Evolutionary conservation across 352 stramenopile genomes (phyloP).

Genomic region (Lagenidium giganteum): DNA sequence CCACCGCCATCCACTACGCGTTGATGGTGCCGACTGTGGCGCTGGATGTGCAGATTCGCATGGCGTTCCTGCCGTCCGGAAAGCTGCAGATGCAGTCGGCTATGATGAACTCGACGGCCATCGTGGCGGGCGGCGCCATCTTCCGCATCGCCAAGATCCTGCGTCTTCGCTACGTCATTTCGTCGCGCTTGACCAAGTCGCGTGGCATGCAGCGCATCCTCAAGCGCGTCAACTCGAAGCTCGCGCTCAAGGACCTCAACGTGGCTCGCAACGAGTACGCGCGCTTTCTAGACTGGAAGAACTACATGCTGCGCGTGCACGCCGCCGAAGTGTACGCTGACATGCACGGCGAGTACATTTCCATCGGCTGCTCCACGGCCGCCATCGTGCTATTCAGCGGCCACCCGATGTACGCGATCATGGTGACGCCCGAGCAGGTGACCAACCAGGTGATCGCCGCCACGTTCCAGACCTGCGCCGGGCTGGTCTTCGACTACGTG

Average conservation of each 20-base stretch:
- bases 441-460: conserved; percentile 4
- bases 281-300: conserved; percentile 36
- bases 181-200: conserved; percentile 14
- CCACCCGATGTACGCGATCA: conserved; percentile 21
- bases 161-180: conserved; percentile 18
- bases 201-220: conserved; percentile 23
- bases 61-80: conserved; percentile 27
- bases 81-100: neutral
- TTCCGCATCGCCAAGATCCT: conserved; percentile 32
- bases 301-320: conserved; percentile 24
- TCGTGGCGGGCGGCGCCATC: conserved; percentile 11
- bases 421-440: neutral
- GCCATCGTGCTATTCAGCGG: conserved; percentile 15
- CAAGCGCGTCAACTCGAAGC: conserved; percentile 27
- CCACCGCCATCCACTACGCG: conserved; percentile 15
- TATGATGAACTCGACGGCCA: neutral
- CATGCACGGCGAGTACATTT: conserved; percentile 49
- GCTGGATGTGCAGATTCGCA: conserved; percentile 27
- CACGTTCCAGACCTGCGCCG: conserved; percentile 11
- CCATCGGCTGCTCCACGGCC: conserved; percentile 25
- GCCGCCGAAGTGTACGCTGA: conserved; percentile 40
- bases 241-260: conserved; percentile 12
- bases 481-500: conserved; percentile 25
- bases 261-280: conserved; percentile 22
- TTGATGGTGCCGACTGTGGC: conserved; percentile 27